Percentiles rank a stretch among this genome's conserved stretches.
Evolutionary conservation across 768 basidiomycete genomes (phyloP).

Genomic region (Cystofilobasidium bisporidii): DNA sequence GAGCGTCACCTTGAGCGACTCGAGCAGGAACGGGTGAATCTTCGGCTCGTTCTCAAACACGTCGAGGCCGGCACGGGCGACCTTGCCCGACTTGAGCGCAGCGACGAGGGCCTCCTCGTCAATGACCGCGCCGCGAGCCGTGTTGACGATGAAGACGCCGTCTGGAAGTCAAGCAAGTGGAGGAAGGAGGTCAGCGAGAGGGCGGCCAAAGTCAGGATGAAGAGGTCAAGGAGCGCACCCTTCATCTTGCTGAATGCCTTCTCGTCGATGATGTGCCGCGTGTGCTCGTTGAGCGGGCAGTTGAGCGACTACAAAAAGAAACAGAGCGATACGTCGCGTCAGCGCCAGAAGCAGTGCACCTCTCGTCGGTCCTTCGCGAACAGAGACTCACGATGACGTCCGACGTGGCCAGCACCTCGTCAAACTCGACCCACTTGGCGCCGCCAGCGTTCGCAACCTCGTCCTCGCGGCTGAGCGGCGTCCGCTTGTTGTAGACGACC

Average conservation of each 20-base stretch:
- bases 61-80: slow-evolving; percentile 56
- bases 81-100: slow-evolving; percentile 44
- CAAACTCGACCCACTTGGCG: slow-evolving; percentile 27
- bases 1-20: background rate
- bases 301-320: background rate
- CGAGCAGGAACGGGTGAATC: background rate
- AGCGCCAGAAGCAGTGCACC: too few relatives aligned
- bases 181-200: too few relatives aligned
- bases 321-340: too few relatives aligned
- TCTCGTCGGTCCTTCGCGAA: too few relatives aligned
- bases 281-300: slow-evolving; percentile 4
- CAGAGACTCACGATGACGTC: slow-evolving; percentile 29
- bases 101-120: slow-evolving; percentile 52
- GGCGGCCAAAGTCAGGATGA: too few relatives aligned
- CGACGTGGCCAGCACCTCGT: slow-evolving; percentile 28
- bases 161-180: slow-evolving; percentile 33
- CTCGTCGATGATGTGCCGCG: background rate
- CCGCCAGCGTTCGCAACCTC: slow-evolving; percentile 27
- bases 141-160: slow-evolving; percentile 65
- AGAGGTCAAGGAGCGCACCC: background rate
- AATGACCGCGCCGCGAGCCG: slow-evolving; percentile 57
- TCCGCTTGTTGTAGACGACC: slow-evolving; percentile 32
- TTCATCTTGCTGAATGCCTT: background rate
- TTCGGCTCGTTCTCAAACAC: slow-evolving; percentile 38
- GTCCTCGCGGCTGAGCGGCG: slow-evolving; percentile 19